phyloP scores from a whole-genome alignment of 192 early-diverging fungal genomes.

The Podochytrium sp. region DNA sequence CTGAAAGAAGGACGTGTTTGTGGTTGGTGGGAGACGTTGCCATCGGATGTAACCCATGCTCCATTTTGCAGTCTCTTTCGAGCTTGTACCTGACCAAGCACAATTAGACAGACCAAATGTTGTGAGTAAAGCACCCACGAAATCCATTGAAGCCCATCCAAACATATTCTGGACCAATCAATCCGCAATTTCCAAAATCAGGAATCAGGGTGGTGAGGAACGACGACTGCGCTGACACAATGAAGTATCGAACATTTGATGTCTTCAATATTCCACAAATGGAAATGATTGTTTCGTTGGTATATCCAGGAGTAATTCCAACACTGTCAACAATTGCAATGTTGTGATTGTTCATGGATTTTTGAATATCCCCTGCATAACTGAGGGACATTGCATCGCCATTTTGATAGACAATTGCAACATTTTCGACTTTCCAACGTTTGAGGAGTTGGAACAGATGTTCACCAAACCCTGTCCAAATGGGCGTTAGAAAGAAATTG shows the following conservation, averaged over 20 bases:
- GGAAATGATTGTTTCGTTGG: not conserved
- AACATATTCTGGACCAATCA: slow-evolving; percentile 1
- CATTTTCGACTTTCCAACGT: not conserved
- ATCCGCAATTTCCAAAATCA: not conserved
- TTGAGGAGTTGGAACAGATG: not conserved
- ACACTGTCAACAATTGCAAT: not conserved
- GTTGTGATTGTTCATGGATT: not conserved
- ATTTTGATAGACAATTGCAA: not conserved
- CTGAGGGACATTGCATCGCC: slow-evolving; percentile 13
- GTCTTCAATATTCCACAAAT: not conserved
- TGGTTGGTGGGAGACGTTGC: not conserved
- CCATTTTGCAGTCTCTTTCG: not conserved
- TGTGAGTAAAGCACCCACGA: too few species aligned
- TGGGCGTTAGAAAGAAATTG: too few species aligned
- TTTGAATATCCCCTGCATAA: not conserved
- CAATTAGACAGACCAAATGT: not conserved
- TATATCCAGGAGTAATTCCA: not conserved
- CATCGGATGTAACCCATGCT: not conserved
- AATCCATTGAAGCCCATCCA: not conserved
- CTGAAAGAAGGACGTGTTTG: not conserved
- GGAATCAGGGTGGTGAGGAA: not conserved
- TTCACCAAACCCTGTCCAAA: slow-evolving; percentile 1
- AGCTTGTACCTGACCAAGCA: not conserved
- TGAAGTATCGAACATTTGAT: not conserved
- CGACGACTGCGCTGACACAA: not conserved